A percentile compares a stretch with the other conserved stretches of the same genome.
phyloP scores from a whole-genome alignment of 1,139 yeast genomes.

The Sugiyamaella pinicola region DNA sequence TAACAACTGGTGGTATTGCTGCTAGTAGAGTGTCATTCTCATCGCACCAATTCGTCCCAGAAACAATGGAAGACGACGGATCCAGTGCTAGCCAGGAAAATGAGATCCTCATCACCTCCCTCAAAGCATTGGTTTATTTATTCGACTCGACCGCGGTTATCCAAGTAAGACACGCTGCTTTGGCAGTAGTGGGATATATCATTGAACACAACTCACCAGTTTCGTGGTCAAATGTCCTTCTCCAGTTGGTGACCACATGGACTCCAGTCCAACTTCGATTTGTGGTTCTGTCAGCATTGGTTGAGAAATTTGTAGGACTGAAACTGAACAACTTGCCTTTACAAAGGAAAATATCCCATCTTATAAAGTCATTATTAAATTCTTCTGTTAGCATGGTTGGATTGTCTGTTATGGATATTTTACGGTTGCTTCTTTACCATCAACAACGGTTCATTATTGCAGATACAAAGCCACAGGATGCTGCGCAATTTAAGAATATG shows the following conservation, averaged over 20 bases:
- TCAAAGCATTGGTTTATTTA: conserved; percentile 42
- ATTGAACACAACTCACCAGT: conserved; percentile 34
- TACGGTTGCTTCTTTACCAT: conserved; percentile 61
- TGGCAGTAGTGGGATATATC: conserved; percentile 41
- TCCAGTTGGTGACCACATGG: conserved; percentile 68
- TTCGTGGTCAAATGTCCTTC: conserved; percentile 58
- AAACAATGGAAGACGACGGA: conserved; percentile 22
- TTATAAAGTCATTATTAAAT: conserved; percentile 68
- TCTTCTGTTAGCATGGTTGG: conserved; percentile 87
- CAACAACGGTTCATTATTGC: conserved; percentile 48
- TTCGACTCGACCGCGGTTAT: conserved; percentile 45
- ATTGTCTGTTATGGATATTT: conserved; percentile 79
- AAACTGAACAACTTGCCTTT: conserved; percentile 40
- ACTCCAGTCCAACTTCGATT: conserved; percentile 89
- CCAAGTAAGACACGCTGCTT: conserved; percentile 44
- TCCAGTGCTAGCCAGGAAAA: conserved; percentile 17
- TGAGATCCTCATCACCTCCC: conserved; percentile 28
- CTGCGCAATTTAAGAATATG: neutral
- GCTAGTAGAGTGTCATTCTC: conserved; percentile 12
- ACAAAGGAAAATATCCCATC: conserved; percentile 55
- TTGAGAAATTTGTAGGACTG: conserved; percentile 38
- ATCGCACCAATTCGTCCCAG: conserved; percentile 15
- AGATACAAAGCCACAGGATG: conserved; percentile 7
- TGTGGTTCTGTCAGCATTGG: conserved; percentile 55
- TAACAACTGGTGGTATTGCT: neutral